These are phyloP conservation scores for Kazachstania bromeliacearum DNA, from an alignment of 805 yeast genomes.

Conservation along the genomic window DNA sequence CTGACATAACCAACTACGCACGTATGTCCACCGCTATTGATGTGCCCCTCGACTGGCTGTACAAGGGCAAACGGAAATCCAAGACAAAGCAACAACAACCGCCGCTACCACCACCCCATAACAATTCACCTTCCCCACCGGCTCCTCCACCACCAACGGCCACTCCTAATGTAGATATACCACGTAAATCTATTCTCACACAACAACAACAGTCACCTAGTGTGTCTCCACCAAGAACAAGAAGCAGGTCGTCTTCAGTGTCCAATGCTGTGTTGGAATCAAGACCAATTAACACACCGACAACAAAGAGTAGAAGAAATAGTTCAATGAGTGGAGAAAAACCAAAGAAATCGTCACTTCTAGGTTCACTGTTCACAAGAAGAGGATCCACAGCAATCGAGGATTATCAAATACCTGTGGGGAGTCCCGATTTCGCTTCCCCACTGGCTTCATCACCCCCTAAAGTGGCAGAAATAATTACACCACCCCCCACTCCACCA, in stretches of 20 bases:
- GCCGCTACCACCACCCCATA: too few species aligned
- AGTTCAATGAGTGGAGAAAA: conserved; percentile 12
- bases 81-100: conserved; percentile 1
- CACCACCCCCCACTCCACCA: neutral
- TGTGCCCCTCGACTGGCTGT: conserved; percentile 75
- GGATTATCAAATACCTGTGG: neutral
- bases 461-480: neutral
- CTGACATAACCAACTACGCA: neutral
- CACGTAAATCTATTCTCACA: too few species aligned
- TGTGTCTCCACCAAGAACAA: neutral
- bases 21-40: neutral
- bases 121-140: too few species aligned
- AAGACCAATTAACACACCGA: too few species aligned
- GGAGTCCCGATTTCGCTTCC: neutral
- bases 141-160: too few species aligned
- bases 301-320: neutral
- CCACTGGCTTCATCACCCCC: neutral
- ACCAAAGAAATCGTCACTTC: neutral
- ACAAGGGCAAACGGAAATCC: conserved; percentile 53
- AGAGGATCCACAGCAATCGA: neutral
- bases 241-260: conserved; percentile 20
- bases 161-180: too few species aligned
- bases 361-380: neutral
- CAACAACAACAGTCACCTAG: neutral
- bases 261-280: conserved; percentile 12